Percentiles rank a stretch among this genome's conserved stretches.
These are phyloP conservation scores for Ramalina intermedia DNA, from an alignment of 495 filamentous ascomycete genomes.

Conservation along the genomic window DNA sequence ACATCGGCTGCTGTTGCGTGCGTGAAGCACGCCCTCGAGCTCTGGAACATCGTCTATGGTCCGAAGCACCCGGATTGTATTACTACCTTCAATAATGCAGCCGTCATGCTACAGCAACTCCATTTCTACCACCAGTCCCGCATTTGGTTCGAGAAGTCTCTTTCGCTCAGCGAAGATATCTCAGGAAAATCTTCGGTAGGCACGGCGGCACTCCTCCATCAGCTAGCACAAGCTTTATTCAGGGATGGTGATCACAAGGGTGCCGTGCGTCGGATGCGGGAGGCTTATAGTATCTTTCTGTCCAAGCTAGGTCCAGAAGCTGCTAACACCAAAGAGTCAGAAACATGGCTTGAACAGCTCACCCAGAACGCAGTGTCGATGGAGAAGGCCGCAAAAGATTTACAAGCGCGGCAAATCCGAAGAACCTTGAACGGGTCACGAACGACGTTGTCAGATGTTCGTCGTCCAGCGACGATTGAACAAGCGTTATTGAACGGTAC, in stretches of 20 bases:
- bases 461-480: conserved; percentile 33
- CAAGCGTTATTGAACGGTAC: conserved; percentile 34
- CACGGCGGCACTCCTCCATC: conserved; percentile 91
- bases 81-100: conserved; percentile 96
- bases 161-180: conserved; percentile 71
- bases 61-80: conserved; percentile 89
- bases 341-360: conserved; percentile 90
- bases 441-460: conserved; percentile 31
- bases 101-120: conserved; percentile 92
- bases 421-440: conserved; percentile 39
- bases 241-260: conserved; percentile 83
- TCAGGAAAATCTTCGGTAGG: conserved; percentile 80
- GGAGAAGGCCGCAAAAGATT: conserved; percentile 80
- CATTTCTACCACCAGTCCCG: conserved; percentile 86
- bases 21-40: conserved; percentile 79
- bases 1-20: conserved; percentile 71
- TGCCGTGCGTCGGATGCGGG: conserved; percentile 82
- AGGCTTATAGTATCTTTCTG: conserved; percentile 91
- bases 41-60: conserved; percentile 97
- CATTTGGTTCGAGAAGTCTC: conserved; percentile 89
- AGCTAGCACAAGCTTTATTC: conserved; percentile 87
- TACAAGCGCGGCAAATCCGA: conserved; percentile 54
- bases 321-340: conserved; percentile 88
- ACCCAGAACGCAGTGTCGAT: conserved; percentile 88
- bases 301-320: conserved; percentile 69